phyloP scores from a whole-genome alignment of 345 rosid species.

The Erysimum cheiranthoides region DNA sequence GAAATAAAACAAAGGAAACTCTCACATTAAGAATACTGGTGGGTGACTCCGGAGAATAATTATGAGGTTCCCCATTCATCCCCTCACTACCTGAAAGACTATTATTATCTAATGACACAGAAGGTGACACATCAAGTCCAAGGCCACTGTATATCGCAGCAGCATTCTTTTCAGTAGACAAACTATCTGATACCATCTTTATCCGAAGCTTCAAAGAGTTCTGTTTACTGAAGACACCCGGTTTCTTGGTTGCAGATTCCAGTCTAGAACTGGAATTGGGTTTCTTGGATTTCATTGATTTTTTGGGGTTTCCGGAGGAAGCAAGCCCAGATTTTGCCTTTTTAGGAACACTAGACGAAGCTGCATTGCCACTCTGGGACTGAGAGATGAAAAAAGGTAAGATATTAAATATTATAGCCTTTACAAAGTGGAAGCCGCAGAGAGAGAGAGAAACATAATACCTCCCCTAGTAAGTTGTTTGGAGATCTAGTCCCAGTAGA shows the following conservation, averaged over 20 bases:
- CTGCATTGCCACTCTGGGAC: constrained; percentile 60
- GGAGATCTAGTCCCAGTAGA: constrained; percentile 62
- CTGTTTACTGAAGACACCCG: constrained; percentile 57
- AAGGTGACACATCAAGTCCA: constrained; percentile 92
- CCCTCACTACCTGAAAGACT: constrained; percentile 86
- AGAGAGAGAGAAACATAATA: constrained; percentile 40
- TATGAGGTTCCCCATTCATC: constrained; percentile 61
- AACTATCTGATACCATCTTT: constrained; percentile 80
- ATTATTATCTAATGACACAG: constrained; percentile 75
- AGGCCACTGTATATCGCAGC: constrained; percentile 89
- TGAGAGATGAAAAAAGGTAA: constrained; percentile 35
- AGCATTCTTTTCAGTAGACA: constrained; percentile 71
- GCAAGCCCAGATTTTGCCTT: constrained; percentile 55
- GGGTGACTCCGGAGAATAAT: constrained; percentile 65
- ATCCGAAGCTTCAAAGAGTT: constrained; percentile 77
- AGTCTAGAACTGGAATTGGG: constrained; percentile 48
- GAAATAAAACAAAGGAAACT: constrained; percentile 41
- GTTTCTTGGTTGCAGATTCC: constrained; percentile 56
- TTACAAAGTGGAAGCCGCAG: constrained; percentile 3
- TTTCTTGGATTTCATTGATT: constrained; percentile 55
- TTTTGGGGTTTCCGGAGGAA: constrained; percentile 46
- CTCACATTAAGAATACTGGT: constrained; percentile 69
- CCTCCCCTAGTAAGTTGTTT: constrained; percentile 66
- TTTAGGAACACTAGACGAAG: constrained; percentile 52
- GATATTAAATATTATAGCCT: constrained; percentile 27